phyloP scores from a whole-genome alignment of 1,284 basidiomycete species.

The Cryptococcus depauperatus region DNA sequence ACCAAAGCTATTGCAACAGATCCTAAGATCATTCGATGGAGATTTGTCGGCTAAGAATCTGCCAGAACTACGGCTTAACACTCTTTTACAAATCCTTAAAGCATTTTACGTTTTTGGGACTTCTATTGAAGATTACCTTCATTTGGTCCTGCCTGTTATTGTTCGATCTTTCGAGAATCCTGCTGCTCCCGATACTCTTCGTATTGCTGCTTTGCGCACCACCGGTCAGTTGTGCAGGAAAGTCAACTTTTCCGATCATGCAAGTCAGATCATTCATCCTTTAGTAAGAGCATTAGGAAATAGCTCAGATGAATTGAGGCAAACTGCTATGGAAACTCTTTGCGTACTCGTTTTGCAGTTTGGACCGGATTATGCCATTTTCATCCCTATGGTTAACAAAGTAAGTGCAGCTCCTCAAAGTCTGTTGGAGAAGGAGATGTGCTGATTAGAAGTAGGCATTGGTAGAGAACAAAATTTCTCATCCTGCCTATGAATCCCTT shows the following conservation, averaged over 20 bases:
- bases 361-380: slow-evolving; percentile 93
- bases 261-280: slow-evolving; percentile 93
- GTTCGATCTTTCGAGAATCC: slow-evolving; percentile 82
- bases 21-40: slow-evolving; percentile 81
- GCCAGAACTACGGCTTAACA: slow-evolving; percentile 76
- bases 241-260: slow-evolving; percentile 98
- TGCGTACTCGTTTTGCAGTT: slow-evolving; percentile 88
- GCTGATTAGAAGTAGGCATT: slow-evolving; percentile 54
- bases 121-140: slow-evolving; percentile 96
- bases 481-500: slow-evolving; percentile 78
- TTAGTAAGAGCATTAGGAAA: slow-evolving; percentile 77
- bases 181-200: slow-evolving; percentile 65
- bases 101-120: slow-evolving; percentile 92
- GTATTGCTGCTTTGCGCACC: slow-evolving; percentile 83
- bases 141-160: slow-evolving; percentile 91
- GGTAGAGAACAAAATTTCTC: slow-evolving; percentile 69
- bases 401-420: slow-evolving; percentile 45
- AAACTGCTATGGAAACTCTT: slow-evolving; percentile 85
- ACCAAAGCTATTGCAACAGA: slow-evolving; percentile 81
- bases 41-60: slow-evolving; percentile 51
- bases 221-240: slow-evolving; percentile 85
- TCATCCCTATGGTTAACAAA: slow-evolving; percentile 95
- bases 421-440: neutral
- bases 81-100: slow-evolving; percentile 66
- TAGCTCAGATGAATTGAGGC: slow-evolving; percentile 70